A percentile compares a stretch with the other conserved stretches of the same genome.
phyloP scores from a whole-genome alignment of 371 early-diverging fungal species.

The Basidiobolus meristosporus region DNA sequence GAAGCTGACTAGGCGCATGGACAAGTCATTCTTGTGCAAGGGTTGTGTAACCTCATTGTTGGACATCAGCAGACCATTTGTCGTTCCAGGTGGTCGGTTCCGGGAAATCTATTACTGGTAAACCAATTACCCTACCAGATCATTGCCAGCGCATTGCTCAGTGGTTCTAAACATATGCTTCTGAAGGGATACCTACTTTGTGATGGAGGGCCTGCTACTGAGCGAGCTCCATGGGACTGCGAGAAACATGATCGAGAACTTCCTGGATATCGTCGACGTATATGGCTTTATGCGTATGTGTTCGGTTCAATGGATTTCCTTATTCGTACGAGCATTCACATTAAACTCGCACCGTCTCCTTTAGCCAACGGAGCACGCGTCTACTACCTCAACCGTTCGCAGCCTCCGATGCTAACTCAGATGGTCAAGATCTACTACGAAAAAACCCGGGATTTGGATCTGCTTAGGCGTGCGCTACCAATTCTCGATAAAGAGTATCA shows the following conservation, averaged over 20 bases:
- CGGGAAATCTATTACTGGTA: constrained; percentile 79
- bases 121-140: too few relatives aligned
- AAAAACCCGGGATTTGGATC: constrained; percentile 21
- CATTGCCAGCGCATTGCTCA: too few relatives aligned
- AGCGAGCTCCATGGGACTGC: constrained; percentile 35
- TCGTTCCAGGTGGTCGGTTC: constrained; percentile 84
- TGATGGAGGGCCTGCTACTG: constrained; percentile 53
- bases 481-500: constrained; percentile 42
- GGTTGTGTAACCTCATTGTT: constrained; percentile 32
- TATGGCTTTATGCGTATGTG: constrained; percentile 42
- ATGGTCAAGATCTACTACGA: constrained; percentile 47
- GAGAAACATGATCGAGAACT: constrained; percentile 40
- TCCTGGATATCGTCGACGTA: constrained; percentile 39
- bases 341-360: background rate
- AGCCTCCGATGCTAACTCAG: constrained; percentile 59
- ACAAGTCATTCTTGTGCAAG: constrained; percentile 21
- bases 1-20: constrained; percentile 25
- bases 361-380: constrained; percentile 8
- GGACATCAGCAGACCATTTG: constrained; percentile 34
- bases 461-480: constrained; percentile 26
- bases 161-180: too few relatives aligned
- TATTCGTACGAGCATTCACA: background rate
- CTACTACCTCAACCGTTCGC: constrained; percentile 75
- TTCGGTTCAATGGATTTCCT: constrained; percentile 18
- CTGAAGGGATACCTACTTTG: constrained; percentile 51